Base-by-base conservation (phyloP, 768 basidiomycete genomes). In the Mycena capillaripes region DNA sequence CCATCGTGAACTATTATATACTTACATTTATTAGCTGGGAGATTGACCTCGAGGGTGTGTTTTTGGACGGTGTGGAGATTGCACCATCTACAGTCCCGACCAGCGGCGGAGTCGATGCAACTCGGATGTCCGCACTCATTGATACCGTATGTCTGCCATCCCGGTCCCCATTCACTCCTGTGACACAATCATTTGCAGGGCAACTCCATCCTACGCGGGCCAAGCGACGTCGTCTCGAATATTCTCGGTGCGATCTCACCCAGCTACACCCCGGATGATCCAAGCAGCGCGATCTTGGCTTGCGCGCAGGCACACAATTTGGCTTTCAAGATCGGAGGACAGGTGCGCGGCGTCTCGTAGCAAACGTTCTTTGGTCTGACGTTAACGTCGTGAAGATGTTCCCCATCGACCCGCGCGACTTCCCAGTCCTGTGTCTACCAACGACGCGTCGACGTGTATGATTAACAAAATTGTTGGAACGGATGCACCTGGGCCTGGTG, bases 391-490 rank as follows among this genome's bases (percentile, higher is more conserved):
- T 21, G 38, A 78, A 85, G 81, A 84, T 87, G 69, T 94, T 93
- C 77, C 89, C 92, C 0, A 85, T 93, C 34, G 93, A 93, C 78
- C 91, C 93, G 6, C 87, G 92, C 25, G 93, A 94, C 79, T 91
- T 93, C 65, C 84, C 90, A 83, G 85, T 19, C 85, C 87, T 44
- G 75, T 77, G 16, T 76, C 76, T 38, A 66, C 79, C 0, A 82
- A 78, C 19, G 79, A 87, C 50, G 82, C 84, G 0, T 78, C 82
- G 17, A 83, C 80, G 3, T 94, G 92, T 71, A 79, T 83, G 19
- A 87, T 91, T 4, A 83, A 85, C 75, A 90, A 89, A 57, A 60
- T 93, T 32, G 89, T 88, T 0, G 66, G 84, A 5, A 93, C 92
- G 4, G 93, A 93, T 75, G 82, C 91, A 4, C 92, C 92, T 2